phyloP scores from a whole-genome alignment of 192 early-diverging fungal genomes.

The Backusella liffmaniae region DNA sequence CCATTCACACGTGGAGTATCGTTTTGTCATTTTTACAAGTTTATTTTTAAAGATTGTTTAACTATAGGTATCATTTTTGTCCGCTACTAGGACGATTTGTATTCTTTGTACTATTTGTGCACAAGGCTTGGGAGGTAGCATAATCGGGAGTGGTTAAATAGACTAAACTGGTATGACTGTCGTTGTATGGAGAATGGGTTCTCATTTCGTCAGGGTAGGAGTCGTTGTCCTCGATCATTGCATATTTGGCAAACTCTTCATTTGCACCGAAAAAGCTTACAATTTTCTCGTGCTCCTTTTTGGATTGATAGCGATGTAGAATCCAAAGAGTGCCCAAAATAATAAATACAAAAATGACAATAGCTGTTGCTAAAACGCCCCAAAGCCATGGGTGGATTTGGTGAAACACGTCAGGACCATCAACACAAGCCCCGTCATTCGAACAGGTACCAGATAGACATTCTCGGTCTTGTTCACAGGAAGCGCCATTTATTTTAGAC shows the following conservation, averaged over 20 bases:
- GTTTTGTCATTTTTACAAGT: background rate
- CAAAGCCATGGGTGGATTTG: slow-evolving; percentile 25
- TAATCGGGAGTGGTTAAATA: slow-evolving; percentile 34
- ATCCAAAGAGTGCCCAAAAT: slow-evolving; percentile 26
- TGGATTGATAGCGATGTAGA: slow-evolving; percentile 38
- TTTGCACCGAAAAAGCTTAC: slow-evolving; percentile 29
- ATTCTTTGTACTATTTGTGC: background rate
- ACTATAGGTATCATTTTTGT: background rate
- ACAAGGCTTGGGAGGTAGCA: slow-evolving; percentile 17
- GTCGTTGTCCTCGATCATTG: slow-evolving; percentile 14
- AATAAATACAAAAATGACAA: slow-evolving; percentile 30
- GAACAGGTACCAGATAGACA: slow-evolving; percentile 30
- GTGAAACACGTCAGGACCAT: slow-evolving; percentile 35
- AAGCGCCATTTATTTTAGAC: slow-evolving; percentile 6
- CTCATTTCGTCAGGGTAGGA: background rate
- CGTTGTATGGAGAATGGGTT: background rate
- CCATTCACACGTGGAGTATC: background rate
- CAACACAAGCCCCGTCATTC: slow-evolving; percentile 18
- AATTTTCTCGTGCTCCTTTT: slow-evolving; percentile 36
- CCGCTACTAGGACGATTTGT: background rate
- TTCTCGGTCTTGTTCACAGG: slow-evolving; percentile 35
- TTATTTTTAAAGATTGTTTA: background rate
- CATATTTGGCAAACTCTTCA: slow-evolving; percentile 30
- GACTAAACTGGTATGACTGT: slow-evolving; percentile 13
- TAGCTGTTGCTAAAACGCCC: slow-evolving; percentile 25